Evolutionary conservation across 1,284 basidiomycete species (phyloP).

Genomic region (Moesziomyces antarcticus): DNA sequence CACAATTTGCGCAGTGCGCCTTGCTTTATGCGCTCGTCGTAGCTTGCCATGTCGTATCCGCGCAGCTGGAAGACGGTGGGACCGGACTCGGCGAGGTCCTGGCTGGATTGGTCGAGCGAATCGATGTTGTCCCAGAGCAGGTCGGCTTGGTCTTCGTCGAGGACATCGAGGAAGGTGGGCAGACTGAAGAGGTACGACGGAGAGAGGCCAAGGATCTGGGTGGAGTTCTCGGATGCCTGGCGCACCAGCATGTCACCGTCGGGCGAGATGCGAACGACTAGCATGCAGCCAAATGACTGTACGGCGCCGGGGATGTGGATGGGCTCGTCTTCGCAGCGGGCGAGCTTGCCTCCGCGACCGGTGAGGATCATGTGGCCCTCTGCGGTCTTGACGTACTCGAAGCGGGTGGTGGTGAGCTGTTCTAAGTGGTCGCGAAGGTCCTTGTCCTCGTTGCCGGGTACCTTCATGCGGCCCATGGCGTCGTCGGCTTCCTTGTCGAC

Average conservation of each 20-base stretch:
- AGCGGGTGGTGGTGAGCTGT: conserved; percentile 69
- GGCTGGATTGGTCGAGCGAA: conserved; percentile 73
- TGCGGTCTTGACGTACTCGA: conserved; percentile 77
- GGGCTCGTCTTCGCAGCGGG: conserved; percentile 86
- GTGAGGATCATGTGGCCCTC: conserved; percentile 78
- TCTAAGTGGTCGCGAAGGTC: conserved; percentile 38
- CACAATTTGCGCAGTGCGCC: conserved; percentile 72
- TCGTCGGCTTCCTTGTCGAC: conserved; percentile 35
- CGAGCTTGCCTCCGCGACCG: conserved; percentile 78
- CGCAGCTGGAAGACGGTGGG: conserved; percentile 75
- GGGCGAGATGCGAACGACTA: conserved; percentile 78
- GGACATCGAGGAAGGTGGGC: conserved; percentile 79
- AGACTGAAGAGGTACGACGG: conserved; percentile 82
- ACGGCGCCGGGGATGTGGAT: conserved; percentile 86
- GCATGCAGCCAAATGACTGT: conserved; percentile 84
- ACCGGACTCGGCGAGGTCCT: conserved; percentile 68
- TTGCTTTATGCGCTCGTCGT: conserved; percentile 68
- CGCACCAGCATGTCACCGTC: conserved; percentile 77
- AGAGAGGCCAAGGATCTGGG: conserved; percentile 78
- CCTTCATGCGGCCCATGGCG: conserved; percentile 33
- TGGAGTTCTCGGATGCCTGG: conserved; percentile 83
- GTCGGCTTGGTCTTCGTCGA: conserved; percentile 78
- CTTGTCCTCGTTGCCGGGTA: conserved; percentile 22
- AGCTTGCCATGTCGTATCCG: conserved; percentile 72
- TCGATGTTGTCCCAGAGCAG: conserved; percentile 82